Conservation (phyloP, 495 filamentous ascomycete genomes). For the Gamarada debralockiae region DNA sequence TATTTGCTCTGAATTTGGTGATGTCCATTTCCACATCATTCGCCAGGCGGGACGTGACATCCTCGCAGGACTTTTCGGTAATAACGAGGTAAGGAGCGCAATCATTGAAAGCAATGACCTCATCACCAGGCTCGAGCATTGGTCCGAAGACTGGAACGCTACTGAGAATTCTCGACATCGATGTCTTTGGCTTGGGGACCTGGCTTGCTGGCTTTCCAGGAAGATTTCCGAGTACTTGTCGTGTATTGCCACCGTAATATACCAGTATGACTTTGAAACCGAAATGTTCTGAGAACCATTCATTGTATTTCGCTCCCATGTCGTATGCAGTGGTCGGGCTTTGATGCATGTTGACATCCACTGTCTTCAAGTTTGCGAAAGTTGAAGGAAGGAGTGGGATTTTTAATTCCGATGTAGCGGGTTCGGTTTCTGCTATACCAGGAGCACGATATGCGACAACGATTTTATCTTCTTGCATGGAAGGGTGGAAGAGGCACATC, state of each 20-base stretch:
- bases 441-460: slow-evolving; percentile 48
- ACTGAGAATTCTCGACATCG: slow-evolving; percentile 4
- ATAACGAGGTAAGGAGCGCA: slow-evolving; percentile 72
- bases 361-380: slow-evolving; percentile 36
- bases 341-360: slow-evolving; percentile 58
- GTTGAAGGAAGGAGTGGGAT: slow-evolving; percentile 55
- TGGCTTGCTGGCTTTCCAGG: slow-evolving; percentile 9
- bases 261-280: slow-evolving; percentile 63
- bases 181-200: slow-evolving; percentile 3
- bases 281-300: slow-evolving; percentile 72
- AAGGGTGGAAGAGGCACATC: slow-evolving; percentile 69
- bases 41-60: slow-evolving; percentile 59
- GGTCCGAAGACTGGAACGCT: slow-evolving; percentile 13
- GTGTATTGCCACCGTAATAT: slow-evolving; percentile 61
- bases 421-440: background rate
- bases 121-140: slow-evolving; percentile 19
- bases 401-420: slow-evolving; percentile 31
- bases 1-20: slow-evolving; percentile 82
- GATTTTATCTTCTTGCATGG: slow-evolving; percentile 48
- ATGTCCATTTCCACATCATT: slow-evolving; percentile 62
- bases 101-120: slow-evolving; percentile 73
- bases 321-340: slow-evolving; percentile 62
- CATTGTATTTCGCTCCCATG: slow-evolving; percentile 61
- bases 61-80: slow-evolving; percentile 62
- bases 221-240: slow-evolving; percentile 60